These are phyloP conservation scores for Canna indica DNA, from an alignment of 176 grass and related monocot genomes.

Conservation along the genomic window DNA sequence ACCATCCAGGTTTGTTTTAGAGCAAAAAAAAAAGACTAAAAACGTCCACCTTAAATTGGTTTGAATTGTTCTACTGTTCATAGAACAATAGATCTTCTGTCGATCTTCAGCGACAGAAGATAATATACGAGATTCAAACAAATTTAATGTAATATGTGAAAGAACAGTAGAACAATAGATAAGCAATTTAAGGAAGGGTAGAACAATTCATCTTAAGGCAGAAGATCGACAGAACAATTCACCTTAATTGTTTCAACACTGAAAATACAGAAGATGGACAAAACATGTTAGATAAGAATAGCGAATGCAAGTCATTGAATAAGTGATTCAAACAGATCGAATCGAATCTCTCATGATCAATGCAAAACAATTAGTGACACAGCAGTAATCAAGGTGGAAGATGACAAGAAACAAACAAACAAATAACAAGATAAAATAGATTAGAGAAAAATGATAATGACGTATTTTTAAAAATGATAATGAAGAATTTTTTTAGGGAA, in stretches of 20 bases:
- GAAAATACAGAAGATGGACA: not conserved
- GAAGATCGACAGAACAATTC: not conserved
- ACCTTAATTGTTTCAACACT: too few relatives aligned
- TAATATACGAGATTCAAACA: too few relatives aligned
- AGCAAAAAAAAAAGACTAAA: too few relatives aligned
- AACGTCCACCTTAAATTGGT: too few relatives aligned
- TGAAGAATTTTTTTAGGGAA: not conserved
- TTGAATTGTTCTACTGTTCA: too few relatives aligned
- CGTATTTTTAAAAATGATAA: too few relatives aligned
- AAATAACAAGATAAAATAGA: not conserved
- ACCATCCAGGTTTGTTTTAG: slow-evolving; percentile 1
- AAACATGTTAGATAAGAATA: not conserved
- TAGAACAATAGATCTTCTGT: too few relatives aligned
- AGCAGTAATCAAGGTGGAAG: not conserved
- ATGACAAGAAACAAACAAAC: not conserved
- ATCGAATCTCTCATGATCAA: not conserved
- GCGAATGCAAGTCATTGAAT: not conserved
- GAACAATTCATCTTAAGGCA: too few relatives aligned
- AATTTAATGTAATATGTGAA: too few relatives aligned
- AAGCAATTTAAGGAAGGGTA: too few relatives aligned
- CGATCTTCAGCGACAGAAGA: too few relatives aligned
- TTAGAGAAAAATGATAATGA: not conserved
- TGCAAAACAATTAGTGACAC: not conserved
- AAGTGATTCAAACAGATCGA: not conserved
- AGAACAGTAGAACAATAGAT: too few relatives aligned